Evolutionary conservation across 2,329 filamentous ascomycete genomes (phyloP), one percentile per base, ranked within the genome.

Genomic region (Teratosphaeria pseudoeucalypti): DNA sequence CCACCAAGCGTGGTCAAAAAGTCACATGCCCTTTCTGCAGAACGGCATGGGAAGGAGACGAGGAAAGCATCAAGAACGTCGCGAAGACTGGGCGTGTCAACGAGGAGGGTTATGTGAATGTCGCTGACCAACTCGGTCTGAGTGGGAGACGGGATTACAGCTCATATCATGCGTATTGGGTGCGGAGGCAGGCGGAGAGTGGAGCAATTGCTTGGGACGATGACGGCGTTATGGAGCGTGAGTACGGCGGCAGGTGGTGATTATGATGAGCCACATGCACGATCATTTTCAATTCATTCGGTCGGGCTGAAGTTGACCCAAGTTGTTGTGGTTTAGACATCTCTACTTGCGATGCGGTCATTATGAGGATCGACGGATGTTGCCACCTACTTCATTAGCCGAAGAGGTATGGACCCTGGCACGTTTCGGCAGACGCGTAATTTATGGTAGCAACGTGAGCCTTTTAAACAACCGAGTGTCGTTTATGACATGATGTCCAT

Each of bases 1-100:
- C 65, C 34, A 63, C 65, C 6, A 68, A 68, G 43, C 57, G 53
- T 37, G 61, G 56, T 23, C 56, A 59, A 3, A 59, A 60, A 3
- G 65, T 69, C 52, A 69, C 67, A n/a, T 71, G 70, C 60, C 70
- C 70, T 0, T 70, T 69, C 61, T 72, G 69, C 57, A 67, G 70
- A 19, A 54, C 66, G 10, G 55, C 61, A n/a, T 71, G 70, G 69
- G 59, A 66, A 32, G 58, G 55, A 23, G 47, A 63, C 7, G 63
- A 64, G 29, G 57, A 61, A 12, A 56, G 61, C 19, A 61, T 61
- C 23, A 63, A 60, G 16, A 63, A 57, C 10, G 57, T 70, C n/a
- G 57, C 63, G 27, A 59, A 64, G 11, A 66, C 61, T 37, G 59
- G 58, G 3, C 29, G 34, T n/a, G 61, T 52, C 27, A 68, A 66